Base-by-base conservation (phyloP, 441 rosid genomes). In the Flueggea neowawraea region DNA sequence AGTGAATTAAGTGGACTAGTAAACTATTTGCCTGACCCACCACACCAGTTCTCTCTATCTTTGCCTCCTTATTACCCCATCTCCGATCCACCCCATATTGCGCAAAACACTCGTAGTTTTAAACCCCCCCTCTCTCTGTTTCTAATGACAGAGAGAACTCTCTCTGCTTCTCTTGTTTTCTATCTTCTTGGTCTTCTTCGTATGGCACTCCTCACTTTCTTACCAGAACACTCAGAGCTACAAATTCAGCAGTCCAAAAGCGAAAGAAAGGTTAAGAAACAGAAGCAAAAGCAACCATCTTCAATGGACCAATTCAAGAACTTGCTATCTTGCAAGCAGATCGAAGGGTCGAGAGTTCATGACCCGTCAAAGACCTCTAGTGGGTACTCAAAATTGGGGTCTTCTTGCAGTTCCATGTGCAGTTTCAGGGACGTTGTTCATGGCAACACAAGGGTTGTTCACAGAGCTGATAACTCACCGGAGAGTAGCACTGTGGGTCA, bases 281-380 rank as follows among this genome's bases (percentile, higher is more conserved):
- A 72, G 28, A 84, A 77, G 60, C 73, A 71, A 7, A 72, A 61
- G 4, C 79, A 71, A 12, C 74, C 87, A 7, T 91, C 97, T 39
- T 91, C 99, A 57, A 91, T 97, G 99, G 89, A 87, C 88, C 99
- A 94, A 73, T 66, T 94, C 85, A 94, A 91, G 84, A 91, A 87
- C 82, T 65, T 94, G 31, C 85, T 94, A 16, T 83, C 87, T 55
- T 94, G 97, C 80, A 94, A 87, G 44, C 96, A 87, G 70, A 69
- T 94, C 63, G 91, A 94, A 76, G 84, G 80, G 10, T 77, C 90
- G 14, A 74, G 65, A 55, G 86, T 94, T 13, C 93, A 80, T 72
- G 90, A 91, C 67, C 96, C 99, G 0, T 80, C 93, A 11, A 84
- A 83, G 72, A 70, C 66, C 74, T 62, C 66, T 59, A 60, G 53